Percentiles rank a stretch among this genome's conserved stretches.
Evolutionary conservation across 2,329 filamentous ascomycete genomes (phyloP).

Genomic region (Orbilia ellipsospora): DNA sequence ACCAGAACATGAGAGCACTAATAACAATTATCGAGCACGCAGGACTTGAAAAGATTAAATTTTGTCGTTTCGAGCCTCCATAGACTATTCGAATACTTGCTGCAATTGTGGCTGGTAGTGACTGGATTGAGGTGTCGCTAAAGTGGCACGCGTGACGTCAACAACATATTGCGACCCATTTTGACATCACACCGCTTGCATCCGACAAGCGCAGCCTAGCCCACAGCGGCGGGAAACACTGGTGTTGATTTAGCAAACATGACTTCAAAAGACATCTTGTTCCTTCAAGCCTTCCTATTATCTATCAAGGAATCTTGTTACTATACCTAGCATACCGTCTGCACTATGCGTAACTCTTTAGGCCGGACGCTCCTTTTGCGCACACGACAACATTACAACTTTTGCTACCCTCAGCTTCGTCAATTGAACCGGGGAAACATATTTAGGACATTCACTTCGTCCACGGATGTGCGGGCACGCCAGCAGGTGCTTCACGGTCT

Average conservation of each 20-base stretch:
- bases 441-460: conserved; percentile 23
- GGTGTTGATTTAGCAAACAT: neutral
- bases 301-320: conserved; percentile 6
- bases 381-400: conserved; percentile 14
- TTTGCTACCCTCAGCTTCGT: conserved; percentile 3
- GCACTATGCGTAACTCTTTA: conserved; percentile 44
- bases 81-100: no score
- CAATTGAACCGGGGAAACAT: neutral
- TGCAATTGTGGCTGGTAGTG: neutral
- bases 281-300: neutral
- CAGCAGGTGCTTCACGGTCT: conserved; percentile 49
- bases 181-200: conserved; percentile 27
- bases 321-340: neutral
- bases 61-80: no score
- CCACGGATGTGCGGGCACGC: conserved; percentile 15
- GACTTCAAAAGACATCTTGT: neutral
- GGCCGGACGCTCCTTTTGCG: conserved; percentile 19
- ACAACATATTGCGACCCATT: conserved; percentile 3
- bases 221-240: neutral
- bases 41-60: no score
- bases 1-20: no score
- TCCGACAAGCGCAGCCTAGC: neutral
- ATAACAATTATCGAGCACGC: no score
- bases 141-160: conserved; percentile 43
- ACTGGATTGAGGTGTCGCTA: neutral